Conservation (phyloP, 371 early-diverging fungal species). For the Edhazardia aedis region DNA sequence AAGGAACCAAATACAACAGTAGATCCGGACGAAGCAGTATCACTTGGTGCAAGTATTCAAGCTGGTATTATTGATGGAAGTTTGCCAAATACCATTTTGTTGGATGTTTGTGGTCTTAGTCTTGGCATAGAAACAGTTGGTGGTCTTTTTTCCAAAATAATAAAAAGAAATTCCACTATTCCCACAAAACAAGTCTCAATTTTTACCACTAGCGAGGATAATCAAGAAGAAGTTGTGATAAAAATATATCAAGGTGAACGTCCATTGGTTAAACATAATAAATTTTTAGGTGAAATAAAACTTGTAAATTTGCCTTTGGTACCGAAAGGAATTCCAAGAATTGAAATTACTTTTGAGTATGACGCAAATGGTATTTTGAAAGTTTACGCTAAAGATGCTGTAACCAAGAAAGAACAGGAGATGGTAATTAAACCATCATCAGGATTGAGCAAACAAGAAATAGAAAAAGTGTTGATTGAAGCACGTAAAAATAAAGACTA, state of each 20-base stretch:
- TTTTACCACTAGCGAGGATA: constrained; percentile 95
- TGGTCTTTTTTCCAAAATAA: constrained; percentile 80
- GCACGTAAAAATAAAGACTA: constrained; percentile 50
- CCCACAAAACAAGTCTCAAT: constrained; percentile 93
- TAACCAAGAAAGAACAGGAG: constrained; percentile 71
- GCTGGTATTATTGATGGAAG: constrained; percentile 84
- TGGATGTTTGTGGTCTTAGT: constrained; percentile 89
- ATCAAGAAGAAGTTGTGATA: constrained; percentile 85
- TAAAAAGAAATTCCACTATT: constrained; percentile 88
- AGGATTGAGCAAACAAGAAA: constrained; percentile 74
- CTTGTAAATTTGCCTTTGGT: constrained; percentile 53
- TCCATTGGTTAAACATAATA: constrained; percentile 79
- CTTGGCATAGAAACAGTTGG: constrained; percentile 60
- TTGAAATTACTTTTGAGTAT: constrained; percentile 80
- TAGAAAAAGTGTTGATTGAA: constrained; percentile 74
- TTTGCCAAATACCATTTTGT: constrained; percentile 67
- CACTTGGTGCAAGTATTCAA: constrained; percentile 90
- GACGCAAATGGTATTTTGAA: constrained; percentile 96
- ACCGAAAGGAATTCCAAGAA: constrained; percentile 67
- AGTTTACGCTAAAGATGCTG: constrained; percentile 82
- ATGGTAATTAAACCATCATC: constrained; percentile 83
- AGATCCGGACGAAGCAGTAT: constrained; percentile 96
- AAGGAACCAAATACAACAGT: constrained; percentile 69
- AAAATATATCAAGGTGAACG: constrained; percentile 95
- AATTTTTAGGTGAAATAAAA: constrained; percentile 80